Conservation (phyloP, 2,329 filamentous ascomycete species). For the Aspergillus niger region DNA sequence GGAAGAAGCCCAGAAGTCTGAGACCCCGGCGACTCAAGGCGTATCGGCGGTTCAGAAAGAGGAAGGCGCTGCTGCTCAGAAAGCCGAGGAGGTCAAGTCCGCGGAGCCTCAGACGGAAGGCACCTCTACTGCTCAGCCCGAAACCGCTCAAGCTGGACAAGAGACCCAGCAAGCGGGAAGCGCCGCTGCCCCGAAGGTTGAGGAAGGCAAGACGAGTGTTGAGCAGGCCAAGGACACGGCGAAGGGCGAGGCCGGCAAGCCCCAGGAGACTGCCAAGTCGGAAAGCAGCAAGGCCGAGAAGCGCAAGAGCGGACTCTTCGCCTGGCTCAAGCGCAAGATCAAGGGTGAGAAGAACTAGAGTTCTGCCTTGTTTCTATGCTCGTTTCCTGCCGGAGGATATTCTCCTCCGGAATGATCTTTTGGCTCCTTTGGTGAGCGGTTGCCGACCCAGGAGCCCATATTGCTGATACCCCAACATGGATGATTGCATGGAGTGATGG, state of each 20-base stretch:
- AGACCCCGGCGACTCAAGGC: slow-evolving; percentile 8
- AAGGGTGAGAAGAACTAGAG: slow-evolving; percentile 18
- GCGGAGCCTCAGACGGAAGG: slow-evolving; percentile 15
- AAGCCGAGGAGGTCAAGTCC: slow-evolving; percentile 5
- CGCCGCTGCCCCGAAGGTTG: slow-evolving; percentile 23
- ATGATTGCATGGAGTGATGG: slow-evolving; percentile 5
- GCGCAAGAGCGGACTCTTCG: slow-evolving; percentile 30
- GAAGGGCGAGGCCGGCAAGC: slow-evolving; percentile 10
- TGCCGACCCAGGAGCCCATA: slow-evolving; percentile 12
- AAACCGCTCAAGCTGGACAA: slow-evolving; percentile 1
- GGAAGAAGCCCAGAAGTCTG: slow-evolving; percentile 21
- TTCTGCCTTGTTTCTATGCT: slow-evolving; percentile 5
- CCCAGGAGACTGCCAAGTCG: slow-evolving; percentile 15
- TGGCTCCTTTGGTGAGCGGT: slow-evolving; percentile 11
- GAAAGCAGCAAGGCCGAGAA: slow-evolving; percentile 22
- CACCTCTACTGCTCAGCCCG: slow-evolving; percentile 9
- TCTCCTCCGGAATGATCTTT: not conserved
- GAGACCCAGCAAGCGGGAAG: slow-evolving; percentile 8
- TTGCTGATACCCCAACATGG: slow-evolving; percentile 21
- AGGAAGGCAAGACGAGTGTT: slow-evolving; percentile 21
- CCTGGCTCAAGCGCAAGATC: slow-evolving; percentile 35
- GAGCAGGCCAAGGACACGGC: slow-evolving; percentile 19
- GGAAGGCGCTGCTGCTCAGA: slow-evolving; percentile 13
- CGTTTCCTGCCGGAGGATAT: slow-evolving; percentile 4
- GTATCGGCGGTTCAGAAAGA: slow-evolving; percentile 1